A percentile compares a stretch with the other conserved stretches of the same genome.
phyloP scores from a whole-genome alignment of 164 flowering plant species.

The Kalanchoe fedtschenkoi region DNA sequence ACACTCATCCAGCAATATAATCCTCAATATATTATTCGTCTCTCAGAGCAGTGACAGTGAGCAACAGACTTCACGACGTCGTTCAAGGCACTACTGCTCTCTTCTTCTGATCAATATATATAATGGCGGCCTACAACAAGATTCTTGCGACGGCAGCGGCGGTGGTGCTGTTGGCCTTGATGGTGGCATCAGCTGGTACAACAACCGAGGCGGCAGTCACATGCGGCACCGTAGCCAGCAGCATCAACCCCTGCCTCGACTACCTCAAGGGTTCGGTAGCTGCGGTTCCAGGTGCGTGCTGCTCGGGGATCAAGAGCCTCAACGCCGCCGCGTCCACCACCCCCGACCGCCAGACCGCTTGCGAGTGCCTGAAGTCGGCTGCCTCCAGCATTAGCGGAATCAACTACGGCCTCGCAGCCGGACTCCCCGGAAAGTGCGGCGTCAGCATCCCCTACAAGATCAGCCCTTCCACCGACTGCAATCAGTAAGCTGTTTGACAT shows the following conservation, averaged over 20 bases:
- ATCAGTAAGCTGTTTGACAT: not conserved
- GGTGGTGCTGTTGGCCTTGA: not conserved
- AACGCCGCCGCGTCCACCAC: not conserved
- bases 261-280: not conserved
- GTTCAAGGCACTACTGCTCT: not conserved
- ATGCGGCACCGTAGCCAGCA: not conserved
- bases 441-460: constrained; percentile 8
- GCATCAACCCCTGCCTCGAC: not conserved
- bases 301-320: not conserved
- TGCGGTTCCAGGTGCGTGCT: not conserved
- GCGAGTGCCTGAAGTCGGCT: not conserved
- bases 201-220: not conserved
- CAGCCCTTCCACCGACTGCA: constrained; percentile 7
- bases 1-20: no score
- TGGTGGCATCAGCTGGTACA: not conserved
- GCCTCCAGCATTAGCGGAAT: not conserved
- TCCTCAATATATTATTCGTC: no score
- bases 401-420: not conserved
- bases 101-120: not conserved
- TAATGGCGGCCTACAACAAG: not conserved
- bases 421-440: not conserved
- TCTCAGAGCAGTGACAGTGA: no score
- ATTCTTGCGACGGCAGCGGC: not conserved
- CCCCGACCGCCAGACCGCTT: not conserved
- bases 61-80: no score